These are phyloP conservation scores for Madurella fahalii DNA, from an alignment of 2,329 filamentous ascomycete species.

Conservation along the genomic window DNA sequence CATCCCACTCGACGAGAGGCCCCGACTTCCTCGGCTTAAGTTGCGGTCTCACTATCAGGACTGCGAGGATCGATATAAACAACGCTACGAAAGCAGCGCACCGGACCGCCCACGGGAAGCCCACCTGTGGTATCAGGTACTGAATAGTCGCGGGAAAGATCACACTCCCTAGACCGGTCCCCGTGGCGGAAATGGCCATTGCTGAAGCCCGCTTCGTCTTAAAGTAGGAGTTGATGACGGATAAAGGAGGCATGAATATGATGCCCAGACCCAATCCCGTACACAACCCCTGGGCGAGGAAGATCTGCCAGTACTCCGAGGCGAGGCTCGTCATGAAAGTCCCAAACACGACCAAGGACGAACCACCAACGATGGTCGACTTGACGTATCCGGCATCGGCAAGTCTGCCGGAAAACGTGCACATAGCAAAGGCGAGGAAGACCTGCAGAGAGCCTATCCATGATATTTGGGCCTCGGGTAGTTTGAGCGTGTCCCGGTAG, in stretches of 20 bases:
- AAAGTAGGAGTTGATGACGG: conserved; percentile 57
- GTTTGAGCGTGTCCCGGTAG: conserved; percentile 36
- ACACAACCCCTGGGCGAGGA: conserved; percentile 51
- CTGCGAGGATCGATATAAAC: conserved; percentile 37
- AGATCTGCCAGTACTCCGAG: conserved; percentile 48
- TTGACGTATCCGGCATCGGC: conserved; percentile 47
- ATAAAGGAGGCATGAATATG: conserved; percentile 50
- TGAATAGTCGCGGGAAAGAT: conserved; percentile 58
- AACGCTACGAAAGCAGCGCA: conserved; percentile 58
- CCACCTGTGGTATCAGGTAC: conserved; percentile 56
- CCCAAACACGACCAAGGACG: conserved; percentile 41
- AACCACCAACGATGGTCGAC: conserved; percentile 39
- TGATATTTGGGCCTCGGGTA: conserved; percentile 37
- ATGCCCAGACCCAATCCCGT: conserved; percentile 53
- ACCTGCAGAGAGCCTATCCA: conserved; percentile 50
- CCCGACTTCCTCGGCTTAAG: conserved; percentile 42
- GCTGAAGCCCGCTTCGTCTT: conserved; percentile 52
- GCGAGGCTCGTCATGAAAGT: conserved; percentile 46
- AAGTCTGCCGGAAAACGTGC: conserved; percentile 46
- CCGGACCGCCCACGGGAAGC: conserved; percentile 63
- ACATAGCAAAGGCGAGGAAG: conserved; percentile 47
- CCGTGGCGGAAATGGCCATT: conserved; percentile 55
- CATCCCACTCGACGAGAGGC: conserved; percentile 46
- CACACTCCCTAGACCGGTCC: conserved; percentile 58
- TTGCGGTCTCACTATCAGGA: conserved; percentile 43